phyloP scores from a whole-genome alignment of 1,284 basidiomycete genomes.

The Puccinia hordei region DNA sequence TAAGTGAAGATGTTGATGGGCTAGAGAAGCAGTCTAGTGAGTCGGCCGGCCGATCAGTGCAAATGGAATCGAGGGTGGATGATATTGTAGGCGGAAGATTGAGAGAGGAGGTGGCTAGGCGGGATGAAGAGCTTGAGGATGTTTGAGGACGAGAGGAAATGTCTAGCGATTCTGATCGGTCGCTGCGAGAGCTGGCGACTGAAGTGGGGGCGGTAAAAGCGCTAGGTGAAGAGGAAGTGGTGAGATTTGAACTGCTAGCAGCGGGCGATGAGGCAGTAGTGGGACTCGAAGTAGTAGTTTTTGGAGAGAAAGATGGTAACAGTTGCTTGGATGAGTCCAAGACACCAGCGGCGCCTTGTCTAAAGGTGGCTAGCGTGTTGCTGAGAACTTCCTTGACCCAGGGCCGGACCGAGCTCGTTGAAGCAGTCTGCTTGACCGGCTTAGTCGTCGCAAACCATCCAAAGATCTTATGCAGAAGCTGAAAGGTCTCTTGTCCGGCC shows the following conservation, averaged over 20 bases:
- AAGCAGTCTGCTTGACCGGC: not conserved
- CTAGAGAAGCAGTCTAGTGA: not conserved
- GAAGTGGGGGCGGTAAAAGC: not conserved
- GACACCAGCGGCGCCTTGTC: not conserved
- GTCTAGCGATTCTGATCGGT: not conserved
- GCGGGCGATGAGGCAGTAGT: constrained; percentile 9
- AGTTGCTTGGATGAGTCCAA: constrained; percentile 23
- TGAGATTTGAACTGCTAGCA: too few relatives aligned
- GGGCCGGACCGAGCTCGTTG: not conserved
- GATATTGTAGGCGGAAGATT: not conserved
- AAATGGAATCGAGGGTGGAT: not conserved
- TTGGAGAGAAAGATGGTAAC: not conserved
- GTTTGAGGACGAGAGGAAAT: not conserved
- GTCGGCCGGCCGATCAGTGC: not conserved
- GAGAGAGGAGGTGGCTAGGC: not conserved
- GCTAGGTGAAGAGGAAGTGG: not conserved
- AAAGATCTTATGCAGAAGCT: constrained; percentile 31
- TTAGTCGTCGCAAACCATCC: constrained; percentile 10
- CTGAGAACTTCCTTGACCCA: constrained; percentile 37
- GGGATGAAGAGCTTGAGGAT: constrained; percentile 13
- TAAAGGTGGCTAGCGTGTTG: constrained; percentile 18
- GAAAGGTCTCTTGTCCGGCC: not conserved
- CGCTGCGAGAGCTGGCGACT: not conserved
- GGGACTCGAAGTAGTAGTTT: not conserved
- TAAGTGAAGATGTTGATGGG: not conserved